Percentiles rank a stretch among this genome's conserved stretches.
Conservation (phyloP, 345 rosid genomes). For the Euclidium syriacum region DNA sequence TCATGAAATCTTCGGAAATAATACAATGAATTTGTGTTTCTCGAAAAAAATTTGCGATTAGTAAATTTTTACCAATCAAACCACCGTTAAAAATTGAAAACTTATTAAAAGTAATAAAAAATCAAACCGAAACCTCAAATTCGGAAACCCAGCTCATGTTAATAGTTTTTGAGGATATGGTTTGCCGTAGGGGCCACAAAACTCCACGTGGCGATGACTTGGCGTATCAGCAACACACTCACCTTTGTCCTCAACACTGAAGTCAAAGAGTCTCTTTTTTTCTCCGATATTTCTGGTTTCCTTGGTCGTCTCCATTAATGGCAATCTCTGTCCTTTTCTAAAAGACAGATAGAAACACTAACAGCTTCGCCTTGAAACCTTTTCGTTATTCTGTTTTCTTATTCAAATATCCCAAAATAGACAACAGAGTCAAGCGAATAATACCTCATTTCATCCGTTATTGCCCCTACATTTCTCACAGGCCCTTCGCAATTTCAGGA, state of each 20-base stretch:
- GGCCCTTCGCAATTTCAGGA: conserved; percentile 35
- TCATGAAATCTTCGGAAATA: no score
- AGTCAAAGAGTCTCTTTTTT: neutral
- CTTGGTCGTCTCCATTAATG: neutral
- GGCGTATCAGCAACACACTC: no score
- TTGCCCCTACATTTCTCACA: conserved; percentile 9
- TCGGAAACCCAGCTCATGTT: no score
- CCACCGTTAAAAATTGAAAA: no score
- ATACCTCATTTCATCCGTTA: conserved; percentile 12
- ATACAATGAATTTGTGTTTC: no score
- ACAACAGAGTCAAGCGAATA: neutral
- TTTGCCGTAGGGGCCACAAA: no score
- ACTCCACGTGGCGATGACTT: no score
- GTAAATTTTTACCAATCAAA: no score
- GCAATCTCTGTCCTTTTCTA: neutral
- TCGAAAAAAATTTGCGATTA: no score
- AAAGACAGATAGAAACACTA: conserved; percentile 9
- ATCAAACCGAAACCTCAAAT: no score
- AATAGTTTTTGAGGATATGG: no score
- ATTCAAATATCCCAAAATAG: conserved; percentile 17
- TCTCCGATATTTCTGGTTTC: neutral
- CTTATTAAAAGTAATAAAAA: no score
- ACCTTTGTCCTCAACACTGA: neutral
- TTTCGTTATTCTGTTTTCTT: conserved; percentile 15
- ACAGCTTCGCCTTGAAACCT: neutral